Percentiles rank a stretch among this genome's conserved stretches.
Evolutionary conservation across 768 basidiomycete species (phyloP).

Genomic region (Lactarius tabidus): DNA sequence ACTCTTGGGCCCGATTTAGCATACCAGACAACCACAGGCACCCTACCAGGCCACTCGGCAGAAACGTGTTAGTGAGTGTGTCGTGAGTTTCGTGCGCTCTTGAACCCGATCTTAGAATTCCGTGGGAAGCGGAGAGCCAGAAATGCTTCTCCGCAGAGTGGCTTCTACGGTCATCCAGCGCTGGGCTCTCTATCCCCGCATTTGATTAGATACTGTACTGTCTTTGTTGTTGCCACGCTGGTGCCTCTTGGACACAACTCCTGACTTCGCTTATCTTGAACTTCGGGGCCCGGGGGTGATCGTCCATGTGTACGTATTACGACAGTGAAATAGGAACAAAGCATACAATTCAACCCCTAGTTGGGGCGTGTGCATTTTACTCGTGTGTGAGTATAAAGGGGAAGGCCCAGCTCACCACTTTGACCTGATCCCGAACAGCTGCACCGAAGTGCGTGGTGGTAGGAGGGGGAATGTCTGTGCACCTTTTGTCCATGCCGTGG

Average conservation of each 20-base stretch:
- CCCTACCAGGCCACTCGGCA: neutral
- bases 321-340: neutral
- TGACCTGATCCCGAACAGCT: neutral
- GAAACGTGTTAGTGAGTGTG: no score
- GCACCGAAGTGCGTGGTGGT: neutral
- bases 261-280: neutral
- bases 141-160: neutral
- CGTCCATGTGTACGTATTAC: neutral
- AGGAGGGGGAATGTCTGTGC: neutral
- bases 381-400: neutral
- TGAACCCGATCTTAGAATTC: neutral
- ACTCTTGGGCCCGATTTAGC: neutral
- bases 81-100: neutral
- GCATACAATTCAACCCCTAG: neutral
- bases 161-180: neutral
- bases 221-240: neutral
- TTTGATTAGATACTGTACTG: neutral
- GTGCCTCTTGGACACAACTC: neutral
- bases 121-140: neutral
- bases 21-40: neutral
- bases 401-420: neutral
- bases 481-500: neutral
- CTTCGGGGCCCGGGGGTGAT: neutral
- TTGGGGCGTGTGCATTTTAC: neutral
- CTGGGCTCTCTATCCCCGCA: neutral